Conservation (phyloP, 2,329 filamentous ascomycete species). For the Alternaria solani region DNA sequence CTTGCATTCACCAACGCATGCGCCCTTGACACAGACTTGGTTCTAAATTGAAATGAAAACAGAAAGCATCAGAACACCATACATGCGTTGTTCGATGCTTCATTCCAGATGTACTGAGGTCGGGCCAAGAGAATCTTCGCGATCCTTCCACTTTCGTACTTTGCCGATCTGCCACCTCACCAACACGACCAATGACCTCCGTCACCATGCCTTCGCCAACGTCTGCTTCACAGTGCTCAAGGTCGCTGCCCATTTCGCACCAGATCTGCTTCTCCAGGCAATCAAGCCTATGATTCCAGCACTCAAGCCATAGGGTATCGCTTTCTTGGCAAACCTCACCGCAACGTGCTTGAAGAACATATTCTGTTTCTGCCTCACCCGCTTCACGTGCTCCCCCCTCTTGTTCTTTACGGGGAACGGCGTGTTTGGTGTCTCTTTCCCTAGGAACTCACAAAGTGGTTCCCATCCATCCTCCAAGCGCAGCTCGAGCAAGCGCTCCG, state of each 20-base stretch:
- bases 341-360: constrained; percentile 14
- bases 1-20: background rate
- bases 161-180: background rate
- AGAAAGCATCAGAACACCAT: background rate
- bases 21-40: background rate
- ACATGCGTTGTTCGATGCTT: background rate
- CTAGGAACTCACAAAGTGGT: constrained; percentile 35
- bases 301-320: background rate
- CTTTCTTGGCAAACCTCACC: background rate
- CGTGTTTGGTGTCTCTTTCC: constrained; percentile 25
- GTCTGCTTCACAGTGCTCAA: background rate
- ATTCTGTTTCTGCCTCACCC: constrained; percentile 12
- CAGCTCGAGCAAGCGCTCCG: constrained; percentile 30
- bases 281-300: background rate
- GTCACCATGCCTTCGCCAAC: background rate
- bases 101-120: background rate
- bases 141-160: background rate
- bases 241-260: background rate
- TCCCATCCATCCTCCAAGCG: constrained; percentile 32
- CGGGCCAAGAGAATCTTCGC: background rate
- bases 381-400: constrained; percentile 11
- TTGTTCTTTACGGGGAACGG: constrained; percentile 26
- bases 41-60: background rate
- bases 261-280: constrained; percentile 3
- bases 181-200: background rate